phyloP scores from a whole-genome alignment of 352 stramenopile genomes.

The Globisporangium cederbergense region DNA sequence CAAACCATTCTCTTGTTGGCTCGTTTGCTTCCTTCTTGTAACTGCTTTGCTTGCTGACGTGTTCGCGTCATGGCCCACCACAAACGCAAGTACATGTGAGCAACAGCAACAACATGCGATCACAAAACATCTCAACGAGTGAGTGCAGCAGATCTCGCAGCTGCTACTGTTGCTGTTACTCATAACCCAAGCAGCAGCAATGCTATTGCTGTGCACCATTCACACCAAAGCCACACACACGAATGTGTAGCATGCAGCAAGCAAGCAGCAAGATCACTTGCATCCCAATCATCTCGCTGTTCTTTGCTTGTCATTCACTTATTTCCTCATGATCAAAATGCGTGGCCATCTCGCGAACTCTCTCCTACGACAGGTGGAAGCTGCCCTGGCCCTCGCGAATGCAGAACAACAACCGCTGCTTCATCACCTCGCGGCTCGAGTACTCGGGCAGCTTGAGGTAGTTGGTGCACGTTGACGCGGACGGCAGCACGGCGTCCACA shows the following conservation, averaged over 20 bases:
- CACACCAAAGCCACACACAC: neutral
- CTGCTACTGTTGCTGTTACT: neutral
- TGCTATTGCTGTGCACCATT: neutral
- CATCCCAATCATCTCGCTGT: too few relatives aligned
- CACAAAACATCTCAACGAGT: neutral
- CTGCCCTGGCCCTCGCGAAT: constrained; percentile 84
- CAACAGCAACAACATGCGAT: neutral
- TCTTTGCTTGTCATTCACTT: too few relatives aligned
- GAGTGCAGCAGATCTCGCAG: neutral
- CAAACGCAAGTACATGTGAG: neutral
- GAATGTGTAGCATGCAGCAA: neutral
- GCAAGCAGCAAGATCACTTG: neutral
- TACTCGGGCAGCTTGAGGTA: constrained; percentile 92
- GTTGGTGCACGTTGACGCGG: constrained; percentile 87
- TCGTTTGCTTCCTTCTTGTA: neutral
- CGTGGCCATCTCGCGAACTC: neutral
- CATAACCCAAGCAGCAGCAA: neutral
- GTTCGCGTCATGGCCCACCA: neutral
- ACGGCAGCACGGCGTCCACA: constrained; percentile 67
- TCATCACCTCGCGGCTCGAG: constrained; percentile 71
- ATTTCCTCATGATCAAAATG: too few relatives aligned
- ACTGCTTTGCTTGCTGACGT: neutral
- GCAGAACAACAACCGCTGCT: constrained; percentile 69
- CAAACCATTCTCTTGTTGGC: neutral
- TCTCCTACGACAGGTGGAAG: constrained; percentile 71